Evolutionary conservation across 1,284 basidiomycete species (phyloP), one percentile per base, ranked within the genome.

Genomic region (Ustilago tritici): DNA sequence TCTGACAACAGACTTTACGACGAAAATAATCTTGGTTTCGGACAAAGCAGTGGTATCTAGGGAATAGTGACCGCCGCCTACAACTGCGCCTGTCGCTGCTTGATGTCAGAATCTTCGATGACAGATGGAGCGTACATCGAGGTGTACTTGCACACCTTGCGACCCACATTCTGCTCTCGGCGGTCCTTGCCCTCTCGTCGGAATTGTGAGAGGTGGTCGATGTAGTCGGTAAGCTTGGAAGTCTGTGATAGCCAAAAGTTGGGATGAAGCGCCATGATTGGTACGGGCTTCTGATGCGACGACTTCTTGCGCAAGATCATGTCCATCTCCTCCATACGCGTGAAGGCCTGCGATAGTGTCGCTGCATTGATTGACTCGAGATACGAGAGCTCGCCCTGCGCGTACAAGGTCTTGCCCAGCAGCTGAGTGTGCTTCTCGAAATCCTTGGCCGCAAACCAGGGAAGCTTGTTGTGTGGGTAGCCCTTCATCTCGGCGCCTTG

Each of bases 341-440:
- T 64, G 52, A 85, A 77, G 2, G 84, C 82, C 38, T 84, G 81
- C 3, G 73, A 70, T 19, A 85, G 61, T 17, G 81, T 80, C 11
- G 82, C 82, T 12, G 72, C 70, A 34, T 82, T 83, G 74, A 84
- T 76, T 14, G 80, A 77, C 78, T 83, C 86, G 50, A 87, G 81
- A 54, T 87, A 87, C 36, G 74, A 79, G 4, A 87, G 75, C 59
- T 87, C 86, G 41, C 84, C 84, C 43, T 87, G 85, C 28, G 80
- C 79, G 65, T 85, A 86, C 4, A 86, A 67, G 5, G 84, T 87
- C 72, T 87, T 86, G 28, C 86, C 86, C 17, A 87, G 82, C 10
- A 85, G 70, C 71, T 87, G 86, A 0, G 84, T 84, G 38, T 78
- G 76, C 47, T 82, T 80, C 47, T 86, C 83, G 70, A 87, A 86